Evolutionary conservation across 331 rosid species (phyloP).

Genomic region (Ulmus americana): DNA sequence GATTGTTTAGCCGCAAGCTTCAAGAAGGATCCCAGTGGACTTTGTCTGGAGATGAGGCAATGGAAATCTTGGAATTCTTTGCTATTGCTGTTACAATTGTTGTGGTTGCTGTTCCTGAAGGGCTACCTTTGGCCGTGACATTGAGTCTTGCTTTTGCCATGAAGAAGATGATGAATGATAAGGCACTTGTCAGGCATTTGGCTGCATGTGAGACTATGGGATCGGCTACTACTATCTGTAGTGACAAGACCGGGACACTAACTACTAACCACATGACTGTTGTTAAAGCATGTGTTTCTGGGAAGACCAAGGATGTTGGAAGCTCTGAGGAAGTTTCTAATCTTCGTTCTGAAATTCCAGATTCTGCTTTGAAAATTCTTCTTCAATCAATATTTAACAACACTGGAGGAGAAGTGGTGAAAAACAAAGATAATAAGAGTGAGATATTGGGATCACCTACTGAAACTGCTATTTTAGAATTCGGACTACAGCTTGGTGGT

Average conservation of each 20-base stretch:
- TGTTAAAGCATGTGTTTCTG: constrained; percentile 76
- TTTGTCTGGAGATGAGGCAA: constrained; percentile 83
- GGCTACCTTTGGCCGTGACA: constrained; percentile 95
- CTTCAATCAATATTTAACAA: constrained; percentile 83
- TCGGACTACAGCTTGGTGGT: constrained; percentile 71
- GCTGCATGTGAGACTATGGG: constrained; percentile 99
- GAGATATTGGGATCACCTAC: constrained; percentile 93
- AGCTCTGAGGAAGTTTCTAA: constrained; percentile 37
- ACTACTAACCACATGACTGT: constrained; percentile 96
- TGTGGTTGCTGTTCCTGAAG: constrained; percentile 99
- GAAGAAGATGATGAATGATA: constrained; percentile 98
- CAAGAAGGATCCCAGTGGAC: constrained; percentile 67
- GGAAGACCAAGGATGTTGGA: constrained; percentile 53
- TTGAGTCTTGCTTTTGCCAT: constrained; percentile 97
- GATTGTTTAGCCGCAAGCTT: constrained; percentile 69
- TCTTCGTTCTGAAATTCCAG: constrained; percentile 54
- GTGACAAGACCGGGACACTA: constrained; percentile 96
- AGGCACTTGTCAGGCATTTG: constrained; percentile 90
- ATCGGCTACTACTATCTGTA: constrained; percentile 86
- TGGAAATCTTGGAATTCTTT: constrained; percentile 74
- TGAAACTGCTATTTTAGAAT: constrained; percentile 80
- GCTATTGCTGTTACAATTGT: constrained; percentile 93
- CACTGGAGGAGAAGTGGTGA: constrained; percentile 93
- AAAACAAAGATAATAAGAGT: constrained; percentile 50
- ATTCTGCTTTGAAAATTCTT: constrained; percentile 46